Conservation (phyloP, 1,139 yeast species). For the Pichia sp. region DNA sequence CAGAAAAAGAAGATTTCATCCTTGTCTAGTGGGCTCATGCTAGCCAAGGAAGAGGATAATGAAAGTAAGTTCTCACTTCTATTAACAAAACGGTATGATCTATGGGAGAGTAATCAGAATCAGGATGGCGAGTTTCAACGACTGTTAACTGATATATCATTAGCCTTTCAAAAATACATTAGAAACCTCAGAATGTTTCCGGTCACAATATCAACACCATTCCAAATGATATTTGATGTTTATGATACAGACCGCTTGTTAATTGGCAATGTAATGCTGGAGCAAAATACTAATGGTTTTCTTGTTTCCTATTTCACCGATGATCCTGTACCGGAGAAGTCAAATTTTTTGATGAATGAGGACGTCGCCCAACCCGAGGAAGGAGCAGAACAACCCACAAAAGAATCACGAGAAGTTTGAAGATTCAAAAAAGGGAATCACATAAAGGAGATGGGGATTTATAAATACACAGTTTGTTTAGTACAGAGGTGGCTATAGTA, state of each 20-base stretch:
- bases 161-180: constrained; percentile 14
- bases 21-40: no score
- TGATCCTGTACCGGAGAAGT: no score
- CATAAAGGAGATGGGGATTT: no score
- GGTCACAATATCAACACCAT: constrained; percentile 6
- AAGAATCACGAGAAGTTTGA: no score
- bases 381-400: no score
- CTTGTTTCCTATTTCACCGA: constrained; percentile 10
- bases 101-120: constrained; percentile 1
- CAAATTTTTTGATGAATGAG: no score
- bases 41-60: no score
- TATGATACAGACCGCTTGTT: constrained; percentile 16
- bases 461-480: no score
- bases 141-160: constrained; percentile 13
- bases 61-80: constrained; percentile 1
- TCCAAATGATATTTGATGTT: constrained; percentile 11
- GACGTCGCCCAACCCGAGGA: no score
- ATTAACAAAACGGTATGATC: constrained; percentile 4
- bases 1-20: no score
- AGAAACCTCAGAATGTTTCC: not conserved
- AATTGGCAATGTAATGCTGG: constrained; percentile 16
- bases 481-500: no score
- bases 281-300: constrained; percentile 13
- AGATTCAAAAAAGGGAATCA: no score
- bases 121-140: not conserved